Base-by-base conservation (phyloP, 2,329 filamentous ascomycete genomes). In the Xylariaceae sp. region DNA sequence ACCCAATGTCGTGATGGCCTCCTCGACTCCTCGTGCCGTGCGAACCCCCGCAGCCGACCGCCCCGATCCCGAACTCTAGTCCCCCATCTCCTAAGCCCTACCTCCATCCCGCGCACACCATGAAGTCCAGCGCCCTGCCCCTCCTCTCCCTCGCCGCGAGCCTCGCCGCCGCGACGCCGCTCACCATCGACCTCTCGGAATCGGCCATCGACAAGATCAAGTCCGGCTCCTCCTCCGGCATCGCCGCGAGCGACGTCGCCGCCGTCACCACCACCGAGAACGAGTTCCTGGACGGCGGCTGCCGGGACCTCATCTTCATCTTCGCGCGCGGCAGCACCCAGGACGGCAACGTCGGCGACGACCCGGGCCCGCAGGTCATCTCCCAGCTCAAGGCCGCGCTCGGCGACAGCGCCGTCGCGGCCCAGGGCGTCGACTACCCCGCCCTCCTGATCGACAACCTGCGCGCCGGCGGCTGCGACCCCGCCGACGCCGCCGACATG, bases 331-430 rank as follows among this genome's bases (percentile, higher is more conserved):
- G 64, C 1, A 66, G 61, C 3, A 63, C 59, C 9, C 66, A 69
- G 38, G 42, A 53, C 1, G 66, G 65, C 34, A 68, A 68, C 40
- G 52, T 67, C 41, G 58, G 58, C 16, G 47, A 47, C 9, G 48
- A 52, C 6, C 58, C 58, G 9, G 59, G 59, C 1, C 56, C 56
- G 39, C 49, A 62, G 4, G 67, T 65, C 2, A 81, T 85, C 43
- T 60, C 63, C 6, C 65, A 73, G 37, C 67, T 85, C 12, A 79
- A 72, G 3, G 55, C 66, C 2, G 62, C 69, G 12, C 41, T 57
- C 9, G 52, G 39, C 4, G 15, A 28, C 13, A 12, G 15, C 2
- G 12, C n/a, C 2, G 53, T 59, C 8, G 54, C 55, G 0, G 55
- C 55, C 11, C 55, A 59, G 32, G 55, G 55, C 0, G 39, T 59